Percentiles rank a stretch among this genome's conserved stretches.
Evolutionary conservation across 2,329 filamentous ascomycete genomes (phyloP).

Genomic region (Fusarium pseudoanthophilum): DNA sequence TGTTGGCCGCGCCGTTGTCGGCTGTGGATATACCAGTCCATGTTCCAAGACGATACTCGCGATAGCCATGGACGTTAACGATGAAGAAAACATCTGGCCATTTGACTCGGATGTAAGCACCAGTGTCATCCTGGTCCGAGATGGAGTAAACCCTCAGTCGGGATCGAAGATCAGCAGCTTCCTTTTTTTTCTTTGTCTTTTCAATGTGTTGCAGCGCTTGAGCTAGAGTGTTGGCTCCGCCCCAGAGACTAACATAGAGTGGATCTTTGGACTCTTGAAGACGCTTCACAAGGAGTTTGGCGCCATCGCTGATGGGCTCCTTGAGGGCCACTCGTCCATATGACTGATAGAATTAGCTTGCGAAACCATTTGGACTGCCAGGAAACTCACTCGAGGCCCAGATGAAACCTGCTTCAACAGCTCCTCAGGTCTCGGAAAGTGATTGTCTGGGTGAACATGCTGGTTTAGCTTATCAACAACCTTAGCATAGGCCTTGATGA

Average conservation of each 20-base stretch:
- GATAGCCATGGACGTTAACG: background rate
- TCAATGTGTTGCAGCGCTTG: constrained; percentile 4
- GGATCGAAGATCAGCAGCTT: background rate
- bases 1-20: background rate
- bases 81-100: constrained; percentile 19
- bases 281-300: background rate
- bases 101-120: background rate
- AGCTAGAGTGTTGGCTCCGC: constrained; percentile 3
- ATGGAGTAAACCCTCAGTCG: constrained; percentile 11
- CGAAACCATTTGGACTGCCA: fast-evolving
- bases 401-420: background rate
- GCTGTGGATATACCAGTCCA: constrained; percentile 8
- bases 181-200: background rate
- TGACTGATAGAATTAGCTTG: background rate
- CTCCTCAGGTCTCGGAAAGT: background rate
- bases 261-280: constrained; percentile 2
- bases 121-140: constrained; percentile 14
- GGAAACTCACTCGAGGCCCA: background rate
- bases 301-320: background rate
- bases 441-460: constrained; percentile 9
- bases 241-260: constrained; percentile 2
- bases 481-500: background rate
- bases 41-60: background rate
- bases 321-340: constrained; percentile 9
- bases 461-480: constrained; percentile 17